Base-by-base conservation (phyloP, 176 grass and related monocot genomes). In the Triticum dicoccoides region DNA sequence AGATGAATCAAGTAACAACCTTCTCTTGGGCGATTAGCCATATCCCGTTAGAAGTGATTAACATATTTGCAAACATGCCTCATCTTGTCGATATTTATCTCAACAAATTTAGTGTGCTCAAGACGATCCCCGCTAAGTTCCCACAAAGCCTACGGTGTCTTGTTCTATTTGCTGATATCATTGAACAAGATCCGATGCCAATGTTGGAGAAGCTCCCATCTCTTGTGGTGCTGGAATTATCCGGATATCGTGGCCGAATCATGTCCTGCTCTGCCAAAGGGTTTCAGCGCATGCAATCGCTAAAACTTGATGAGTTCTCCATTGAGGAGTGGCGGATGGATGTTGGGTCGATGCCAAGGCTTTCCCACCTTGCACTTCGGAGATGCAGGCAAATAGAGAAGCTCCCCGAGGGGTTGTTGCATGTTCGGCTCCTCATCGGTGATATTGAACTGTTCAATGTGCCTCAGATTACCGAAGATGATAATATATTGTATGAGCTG, bases 141-240 rank as follows among this genome's bases (percentile, higher is more conserved):
- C 41, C 83, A 51, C 41, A 76, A 66, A 32, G 20, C 20, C 41
- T 85, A 51, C 72, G 61, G 0, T 0, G 6, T 20, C 39, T 85
- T 76, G 0, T 0, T 35, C 62, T 85, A 23, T 0, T 0, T 9
- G 59, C 59, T 2, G 0, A 9, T 2, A 1, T 13, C 6, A 62
- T 74, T 8, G 8, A 11, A 21, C 52, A 83, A 83, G 69, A 63
- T 25, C 69, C 35, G 0, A 73, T 83, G 82, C 82, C 54, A 3
- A 63, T 74, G 3, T 69, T 83, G 3, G 82, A 74, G 54, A 84
- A 84, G 82, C 82, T 84, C 27, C 82, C 69, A 15, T 74, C 37
- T 58, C 56, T 84, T 27, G 37, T 63, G 15, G 69, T n/a, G 66
- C 69, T 83, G 0, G 0, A 3, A 3, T 45, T 84, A 34, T 3